Evolutionary conservation across 2,329 filamentous ascomycete species (phyloP).

Genomic region (Colletotrichum tropicale): DNA sequence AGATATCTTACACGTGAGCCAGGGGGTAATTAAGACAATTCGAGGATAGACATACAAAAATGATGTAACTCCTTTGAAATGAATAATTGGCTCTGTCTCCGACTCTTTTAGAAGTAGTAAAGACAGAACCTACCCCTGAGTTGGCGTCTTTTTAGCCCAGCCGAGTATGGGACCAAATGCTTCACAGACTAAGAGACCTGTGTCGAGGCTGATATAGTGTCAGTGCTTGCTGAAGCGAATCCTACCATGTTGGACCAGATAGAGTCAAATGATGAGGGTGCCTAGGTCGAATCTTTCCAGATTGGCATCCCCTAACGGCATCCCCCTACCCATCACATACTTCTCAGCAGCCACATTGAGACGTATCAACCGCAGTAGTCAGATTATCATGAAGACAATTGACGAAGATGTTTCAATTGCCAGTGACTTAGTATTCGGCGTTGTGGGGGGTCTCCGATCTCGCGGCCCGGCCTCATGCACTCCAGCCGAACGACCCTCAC

Average conservation of each 20-base stretch:
- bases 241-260: not conserved
- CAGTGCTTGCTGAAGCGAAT: not conserved
- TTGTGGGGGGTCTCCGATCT: not conserved
- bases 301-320: too few relatives aligned
- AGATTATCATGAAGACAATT: fast-evolving
- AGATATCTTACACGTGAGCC: too few relatives aligned
- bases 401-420: fast-evolving
- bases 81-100: too few relatives aligned
- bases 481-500: not conserved
- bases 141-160: not conserved
- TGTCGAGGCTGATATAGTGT: fast-evolving
- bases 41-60: too few relatives aligned
- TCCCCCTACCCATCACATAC: not conserved
- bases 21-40: too few relatives aligned
- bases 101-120: not conserved
- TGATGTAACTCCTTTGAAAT: too few relatives aligned
- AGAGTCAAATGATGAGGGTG: fast-evolving
- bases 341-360: not conserved
- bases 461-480: not conserved
- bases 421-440: fast-evolving
- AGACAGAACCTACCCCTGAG: not conserved
- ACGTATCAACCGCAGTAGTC: fast-evolving
- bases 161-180: not conserved
- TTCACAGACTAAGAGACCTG: not conserved
- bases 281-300: not conserved